Conservation (phyloP, 805 yeast genomes). For the Nakazawaea wyomingensis region DNA sequence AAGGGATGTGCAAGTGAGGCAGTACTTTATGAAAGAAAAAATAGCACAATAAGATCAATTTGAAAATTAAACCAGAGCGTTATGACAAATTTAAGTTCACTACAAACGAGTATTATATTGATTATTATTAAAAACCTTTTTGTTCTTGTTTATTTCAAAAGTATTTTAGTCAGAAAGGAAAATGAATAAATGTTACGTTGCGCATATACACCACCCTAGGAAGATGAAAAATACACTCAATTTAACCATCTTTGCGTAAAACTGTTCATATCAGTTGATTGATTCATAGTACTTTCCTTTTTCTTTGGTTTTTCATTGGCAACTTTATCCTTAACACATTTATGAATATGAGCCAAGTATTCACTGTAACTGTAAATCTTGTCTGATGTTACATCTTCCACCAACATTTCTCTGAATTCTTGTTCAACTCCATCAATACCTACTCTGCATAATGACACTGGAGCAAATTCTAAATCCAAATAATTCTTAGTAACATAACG, state of each 20-base stretch:
- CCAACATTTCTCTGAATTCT: conserved; percentile 53
- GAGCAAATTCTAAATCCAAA: conserved; percentile 33
- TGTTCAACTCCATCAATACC: conserved; percentile 56
- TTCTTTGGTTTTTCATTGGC: conserved; percentile 33
- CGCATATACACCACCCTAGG: too few species aligned
- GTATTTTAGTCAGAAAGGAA: too few species aligned
- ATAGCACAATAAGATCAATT: too few species aligned
- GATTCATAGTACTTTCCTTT: background rate
- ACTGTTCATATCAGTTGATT: background rate
- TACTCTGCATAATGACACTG: conserved; percentile 59
- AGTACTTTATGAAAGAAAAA: too few species aligned
- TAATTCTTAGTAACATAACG: conserved; percentile 42
- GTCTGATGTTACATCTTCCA: conserved; percentile 66
- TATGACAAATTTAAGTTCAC: too few species aligned
- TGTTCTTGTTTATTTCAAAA: too few species aligned
- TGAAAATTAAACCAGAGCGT: too few species aligned
- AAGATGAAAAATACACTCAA: too few species aligned
- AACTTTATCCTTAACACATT: conserved; percentile 46
- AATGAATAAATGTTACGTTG: too few species aligned
- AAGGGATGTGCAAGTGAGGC: too few species aligned
- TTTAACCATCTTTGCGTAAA: conserved; percentile 10
- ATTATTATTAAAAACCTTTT: too few species aligned
- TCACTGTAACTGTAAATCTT: conserved; percentile 57
- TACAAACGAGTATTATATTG: too few species aligned
- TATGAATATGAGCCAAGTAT: conserved; percentile 64